phyloP scores from a whole-genome alignment of 495 filamentous ascomycete species.

The Hypoxylon fuscum region DNA sequence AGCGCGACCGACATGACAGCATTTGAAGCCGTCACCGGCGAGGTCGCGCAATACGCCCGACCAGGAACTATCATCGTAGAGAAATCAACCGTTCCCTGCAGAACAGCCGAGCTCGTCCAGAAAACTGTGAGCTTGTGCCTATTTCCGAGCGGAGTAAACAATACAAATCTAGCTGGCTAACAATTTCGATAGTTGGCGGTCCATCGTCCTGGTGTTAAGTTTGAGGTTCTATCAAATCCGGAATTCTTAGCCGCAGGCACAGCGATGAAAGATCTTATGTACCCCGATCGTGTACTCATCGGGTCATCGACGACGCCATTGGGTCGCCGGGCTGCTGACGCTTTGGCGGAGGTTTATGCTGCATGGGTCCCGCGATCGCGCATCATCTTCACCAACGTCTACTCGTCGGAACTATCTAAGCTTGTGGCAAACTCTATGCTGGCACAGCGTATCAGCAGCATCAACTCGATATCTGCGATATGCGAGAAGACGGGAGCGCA shows the following conservation, averaged over 20 bases:
- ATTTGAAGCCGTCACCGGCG: slow-evolving; percentile 73
- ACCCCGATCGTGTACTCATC: slow-evolving; percentile 81
- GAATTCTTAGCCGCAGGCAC: slow-evolving; percentile 86
- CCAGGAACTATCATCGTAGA: slow-evolving; percentile 80
- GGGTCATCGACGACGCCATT: slow-evolving; percentile 67
- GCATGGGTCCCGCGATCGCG: slow-evolving; percentile 73
- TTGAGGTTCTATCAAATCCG: slow-evolving; percentile 85
- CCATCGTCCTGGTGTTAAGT: slow-evolving; percentile 66
- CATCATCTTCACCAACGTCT: slow-evolving; percentile 78
- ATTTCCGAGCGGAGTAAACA: neutral
- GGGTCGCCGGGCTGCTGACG: slow-evolving; percentile 68
- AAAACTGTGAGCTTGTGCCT: slow-evolving; percentile 62
- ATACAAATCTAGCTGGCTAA: slow-evolving; percentile 4
- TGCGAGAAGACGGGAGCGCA: slow-evolving; percentile 83
- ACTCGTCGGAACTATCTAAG: slow-evolving; percentile 84
- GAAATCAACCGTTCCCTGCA: slow-evolving; percentile 84
- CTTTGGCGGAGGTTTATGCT: slow-evolving; percentile 71
- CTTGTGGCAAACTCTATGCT: slow-evolving; percentile 84
- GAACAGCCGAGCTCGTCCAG: slow-evolving; percentile 75
- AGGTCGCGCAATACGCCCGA: slow-evolving; percentile 72
- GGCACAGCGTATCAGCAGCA: slow-evolving; percentile 83
- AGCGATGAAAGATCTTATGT: slow-evolving; percentile 73
- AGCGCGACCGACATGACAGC: slow-evolving; percentile 75
- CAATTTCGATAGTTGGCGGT: slow-evolving; percentile 47
- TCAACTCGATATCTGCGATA: slow-evolving; percentile 82